Evolutionary conservation across 768 basidiomycete genomes (phyloP).

Genomic region (Megacollybia marginata): DNA sequence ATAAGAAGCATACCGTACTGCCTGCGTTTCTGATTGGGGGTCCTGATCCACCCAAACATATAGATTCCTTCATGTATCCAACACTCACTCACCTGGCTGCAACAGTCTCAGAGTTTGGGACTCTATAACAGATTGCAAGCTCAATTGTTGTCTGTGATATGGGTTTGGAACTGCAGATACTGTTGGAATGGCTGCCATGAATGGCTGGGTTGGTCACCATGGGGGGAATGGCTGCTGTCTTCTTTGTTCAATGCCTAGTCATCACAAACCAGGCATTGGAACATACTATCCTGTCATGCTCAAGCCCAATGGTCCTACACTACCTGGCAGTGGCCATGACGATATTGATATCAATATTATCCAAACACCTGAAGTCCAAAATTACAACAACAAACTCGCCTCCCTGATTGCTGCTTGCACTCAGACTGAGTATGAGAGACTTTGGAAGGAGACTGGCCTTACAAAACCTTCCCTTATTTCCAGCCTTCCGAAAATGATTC

Average conservation of each 20-base stretch:
- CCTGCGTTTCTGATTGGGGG: conserved; percentile 21
- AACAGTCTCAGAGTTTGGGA: neutral
- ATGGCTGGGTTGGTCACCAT: neutral
- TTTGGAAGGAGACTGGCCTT: neutral
- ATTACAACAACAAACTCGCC: neutral
- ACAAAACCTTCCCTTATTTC: neutral
- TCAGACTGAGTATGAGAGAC: neutral
- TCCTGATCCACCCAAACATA: too few species aligned
- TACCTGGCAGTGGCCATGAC: neutral
- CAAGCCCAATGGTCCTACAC: neutral
- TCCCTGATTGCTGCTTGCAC: neutral
- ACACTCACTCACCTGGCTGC: conserved; percentile 25
- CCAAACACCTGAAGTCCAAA: neutral
- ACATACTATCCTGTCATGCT: neutral
- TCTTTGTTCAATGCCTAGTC: neutral
- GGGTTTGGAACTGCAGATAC: neutral
- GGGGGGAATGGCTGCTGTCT: conserved; percentile 4
- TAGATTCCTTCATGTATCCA: conserved; percentile 21
- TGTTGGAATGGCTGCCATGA: neutral
- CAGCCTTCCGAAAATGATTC: neutral
- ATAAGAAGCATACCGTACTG: conserved; percentile 23
- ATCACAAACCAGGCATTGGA: neutral
- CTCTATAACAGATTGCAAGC: neutral
- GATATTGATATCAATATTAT: neutral
- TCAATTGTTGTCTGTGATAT: neutral